Conservation (phyloP, 2,329 filamentous ascomycete species). For the Xylariaceae sp. region DNA sequence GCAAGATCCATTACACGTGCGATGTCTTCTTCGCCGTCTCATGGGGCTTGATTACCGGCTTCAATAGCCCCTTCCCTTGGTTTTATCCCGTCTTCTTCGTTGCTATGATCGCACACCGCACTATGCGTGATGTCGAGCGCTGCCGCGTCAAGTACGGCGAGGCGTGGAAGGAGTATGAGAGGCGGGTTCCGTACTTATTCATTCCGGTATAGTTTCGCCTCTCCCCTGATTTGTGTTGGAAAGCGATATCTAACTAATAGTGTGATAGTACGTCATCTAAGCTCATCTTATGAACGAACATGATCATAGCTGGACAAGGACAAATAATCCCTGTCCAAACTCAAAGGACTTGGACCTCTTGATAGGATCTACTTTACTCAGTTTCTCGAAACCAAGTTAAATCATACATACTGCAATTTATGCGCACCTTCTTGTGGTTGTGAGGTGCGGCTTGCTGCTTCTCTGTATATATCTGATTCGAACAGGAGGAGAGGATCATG, state of each 20-base stretch:
- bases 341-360: background rate
- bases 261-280: constrained; percentile 27
- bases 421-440: background rate
- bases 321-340: background rate
- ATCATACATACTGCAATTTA: background rate
- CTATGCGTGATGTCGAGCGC: constrained; percentile 74
- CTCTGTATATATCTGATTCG: constrained; percentile 31
- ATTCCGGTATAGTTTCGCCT: constrained; percentile 55
- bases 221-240: background rate
- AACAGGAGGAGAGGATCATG: constrained; percentile 20
- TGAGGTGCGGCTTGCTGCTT: constrained; percentile 17
- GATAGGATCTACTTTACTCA: background rate
- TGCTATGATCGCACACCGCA: constrained; percentile 80
- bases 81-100: constrained; percentile 86
- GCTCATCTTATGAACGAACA: constrained; percentile 2
- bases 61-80: constrained; percentile 80
- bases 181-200: constrained; percentile 80
- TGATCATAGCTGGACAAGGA: constrained; percentile 5
- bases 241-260: constrained; percentile 1
- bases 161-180: constrained; percentile 82
- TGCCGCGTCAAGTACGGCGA: constrained; percentile 82
- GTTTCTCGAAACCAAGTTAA: background rate
- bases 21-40: constrained; percentile 56
- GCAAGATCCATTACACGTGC: constrained; percentile 64
- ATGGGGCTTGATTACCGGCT: constrained; percentile 59